Evolutionary conservation across 306 rosid species (phyloP), one percentile per base, ranked within the genome.

Genomic region (Morella rubra): DNA sequence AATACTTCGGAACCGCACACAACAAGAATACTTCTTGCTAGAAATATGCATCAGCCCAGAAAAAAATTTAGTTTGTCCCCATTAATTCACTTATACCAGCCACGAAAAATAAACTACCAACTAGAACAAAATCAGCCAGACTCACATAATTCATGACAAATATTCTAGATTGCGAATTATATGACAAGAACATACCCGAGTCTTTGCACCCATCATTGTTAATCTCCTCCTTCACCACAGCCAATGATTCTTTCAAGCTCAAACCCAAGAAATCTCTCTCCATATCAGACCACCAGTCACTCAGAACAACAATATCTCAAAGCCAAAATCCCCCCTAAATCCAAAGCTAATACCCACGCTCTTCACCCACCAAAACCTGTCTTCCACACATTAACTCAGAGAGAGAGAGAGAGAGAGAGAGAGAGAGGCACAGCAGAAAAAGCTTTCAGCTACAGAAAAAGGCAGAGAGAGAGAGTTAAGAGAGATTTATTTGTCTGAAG

Each of bases 201-300:
- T 83, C 87, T 81, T 81, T 81, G 86, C 75, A 78, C 1, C 49
- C 85, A 85, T 87, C 93, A 75, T 80, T 81, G 44, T 37, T 77
- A 47, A 85, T 69, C 83, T 91, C 96, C 47, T 93, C 90, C 85
- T 90, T 93, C 82, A 90, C 89, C 75, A 68, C 50, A 79, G 79
- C 56, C 41, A 82, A 75, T 13, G 90, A 62, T 79, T 90, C 89
- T 67, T 86, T 89, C 0, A 78, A 88, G 88, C 69, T 76, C 74
- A 93, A 76, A 64, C 98, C 97, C 96, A 91, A 73, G 85, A 93
- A 93, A 89, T 91, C 97, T 81, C 92, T 89, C 88, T 90, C 98
- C 98, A 89, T 93, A 81, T 82, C 59, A 75, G 87, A 60, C 82
- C 72, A 55, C 32, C 78, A 68, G 56, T 9, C 3, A 56, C 74